Conservation (phyloP, 2,329 filamentous ascomycete genomes). For the Aspergillus sp. region DNA sequence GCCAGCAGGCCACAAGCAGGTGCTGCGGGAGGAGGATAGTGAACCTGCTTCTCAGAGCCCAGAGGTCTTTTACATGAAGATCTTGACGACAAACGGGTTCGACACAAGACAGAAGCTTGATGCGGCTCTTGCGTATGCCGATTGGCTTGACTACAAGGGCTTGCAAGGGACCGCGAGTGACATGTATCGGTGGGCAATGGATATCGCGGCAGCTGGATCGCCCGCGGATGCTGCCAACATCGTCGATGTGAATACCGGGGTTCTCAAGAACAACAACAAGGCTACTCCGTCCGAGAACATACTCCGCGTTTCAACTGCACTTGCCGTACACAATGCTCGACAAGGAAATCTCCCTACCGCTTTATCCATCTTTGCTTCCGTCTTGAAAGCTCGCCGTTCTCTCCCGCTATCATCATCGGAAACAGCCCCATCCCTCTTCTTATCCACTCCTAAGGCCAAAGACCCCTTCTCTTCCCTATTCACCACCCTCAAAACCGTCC, state of each 20-base stretch:
- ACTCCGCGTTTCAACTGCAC: constrained; percentile 67
- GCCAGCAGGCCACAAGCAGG: constrained; percentile 55
- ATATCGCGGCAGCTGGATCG: constrained; percentile 62
- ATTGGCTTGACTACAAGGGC: constrained; percentile 77
- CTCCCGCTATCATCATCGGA: constrained; percentile 42
- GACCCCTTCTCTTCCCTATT: constrained; percentile 30
- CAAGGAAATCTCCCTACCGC: constrained; percentile 63
- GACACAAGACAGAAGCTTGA: constrained; percentile 73
- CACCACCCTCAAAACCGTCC: constrained; percentile 35
- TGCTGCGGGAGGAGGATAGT: constrained; percentile 72
- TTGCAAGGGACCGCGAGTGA: constrained; percentile 61
- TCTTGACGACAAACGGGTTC: constrained; percentile 77
- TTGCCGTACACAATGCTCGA: constrained; percentile 73
- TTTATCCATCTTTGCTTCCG: constrained; percentile 78
- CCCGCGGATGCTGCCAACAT: constrained; percentile 40
- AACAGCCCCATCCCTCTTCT: constrained; percentile 20
- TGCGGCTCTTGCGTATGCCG: constrained; percentile 76
- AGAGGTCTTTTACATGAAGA: constrained; percentile 73
- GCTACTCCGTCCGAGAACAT: constrained; percentile 65
- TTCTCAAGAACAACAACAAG: constrained; percentile 57
- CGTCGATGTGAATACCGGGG: constrained; percentile 59
- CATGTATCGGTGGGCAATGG: constrained; percentile 71
- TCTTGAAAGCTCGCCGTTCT: constrained; percentile 69
- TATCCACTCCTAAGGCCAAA: constrained; percentile 12
- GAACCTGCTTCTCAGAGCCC: constrained; percentile 64